Percentiles rank a stretch among this genome's conserved stretches.
Evolutionary conservation across 441 rosid genomes (phyloP).

Genomic region (Corymbia citriodora): DNA sequence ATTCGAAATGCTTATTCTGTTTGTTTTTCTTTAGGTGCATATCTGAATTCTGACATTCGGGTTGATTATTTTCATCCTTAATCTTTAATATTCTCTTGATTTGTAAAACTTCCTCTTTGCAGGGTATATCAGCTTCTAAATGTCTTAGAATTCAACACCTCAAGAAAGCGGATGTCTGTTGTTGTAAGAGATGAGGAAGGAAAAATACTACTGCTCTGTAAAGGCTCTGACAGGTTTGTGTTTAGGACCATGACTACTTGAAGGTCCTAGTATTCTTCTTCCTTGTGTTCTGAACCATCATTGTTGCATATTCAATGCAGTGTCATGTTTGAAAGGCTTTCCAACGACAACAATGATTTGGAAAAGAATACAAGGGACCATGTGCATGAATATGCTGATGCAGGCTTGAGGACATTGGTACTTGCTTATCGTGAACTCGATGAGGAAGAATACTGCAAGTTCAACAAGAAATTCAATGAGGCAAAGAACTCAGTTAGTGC

Average conservation of each 20-base stretch:
- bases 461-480: not conserved
- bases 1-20: not conserved
- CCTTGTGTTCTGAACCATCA: not conserved
- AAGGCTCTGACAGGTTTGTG: slow-evolving; percentile 7
- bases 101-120: not conserved
- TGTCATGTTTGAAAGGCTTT: slow-evolving; percentile 1
- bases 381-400: not conserved
- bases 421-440: not conserved
- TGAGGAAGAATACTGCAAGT: not conserved
- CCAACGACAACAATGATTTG: not conserved
- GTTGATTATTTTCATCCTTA: not conserved
- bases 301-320: not conserved
- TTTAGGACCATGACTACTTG: not conserved
- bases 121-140: slow-evolving; percentile 7
- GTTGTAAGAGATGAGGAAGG: not conserved
- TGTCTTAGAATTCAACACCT: slow-evolving; percentile 4
- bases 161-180: slow-evolving; percentile 12
- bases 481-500: not conserved
- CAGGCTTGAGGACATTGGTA: not conserved
- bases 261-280: not conserved
- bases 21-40: not conserved
- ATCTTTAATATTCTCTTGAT: not conserved
- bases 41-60: not conserved
- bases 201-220: not conserved
- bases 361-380: accelerated